phyloP scores from a whole-genome alignment of 257 asterid genomes.

The Solanum clarkiae region DNA sequence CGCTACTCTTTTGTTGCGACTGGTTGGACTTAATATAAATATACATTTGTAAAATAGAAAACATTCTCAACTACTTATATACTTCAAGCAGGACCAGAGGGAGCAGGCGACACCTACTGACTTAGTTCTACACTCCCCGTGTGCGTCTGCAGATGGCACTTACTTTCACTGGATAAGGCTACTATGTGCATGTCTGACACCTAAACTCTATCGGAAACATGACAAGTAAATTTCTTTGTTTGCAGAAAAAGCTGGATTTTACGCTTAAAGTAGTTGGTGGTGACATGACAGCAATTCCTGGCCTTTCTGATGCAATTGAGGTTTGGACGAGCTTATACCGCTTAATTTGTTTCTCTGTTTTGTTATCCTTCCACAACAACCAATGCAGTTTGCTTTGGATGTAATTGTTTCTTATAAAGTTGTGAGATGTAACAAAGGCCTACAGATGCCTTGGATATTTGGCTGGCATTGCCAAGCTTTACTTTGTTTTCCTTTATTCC shows the following conservation, averaged over 20 bases:
- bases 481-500: background rate
- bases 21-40: background rate
- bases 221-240: background rate
- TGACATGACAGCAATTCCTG: constrained; percentile 76
- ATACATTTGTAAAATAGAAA: background rate
- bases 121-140: background rate
- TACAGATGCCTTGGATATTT: background rate
- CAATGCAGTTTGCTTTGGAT: background rate
- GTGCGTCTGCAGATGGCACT: background rate
- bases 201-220: background rate
- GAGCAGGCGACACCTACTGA: background rate
- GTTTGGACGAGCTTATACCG: constrained; percentile 14
- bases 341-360: background rate
- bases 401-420: background rate
- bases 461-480: background rate
- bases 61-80: background rate
- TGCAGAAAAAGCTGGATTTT: constrained; percentile 79
- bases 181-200: background rate
- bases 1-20: background rate
- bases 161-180: background rate
- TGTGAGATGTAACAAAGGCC: background rate
- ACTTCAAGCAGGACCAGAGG: background rate
- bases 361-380: background rate
- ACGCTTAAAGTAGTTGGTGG: constrained; percentile 90
- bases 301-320: constrained; percentile 84